phyloP scores from a whole-genome alignment of 495 filamentous ascomycete species.

The Hypomontagnella submonticulosa region DNA sequence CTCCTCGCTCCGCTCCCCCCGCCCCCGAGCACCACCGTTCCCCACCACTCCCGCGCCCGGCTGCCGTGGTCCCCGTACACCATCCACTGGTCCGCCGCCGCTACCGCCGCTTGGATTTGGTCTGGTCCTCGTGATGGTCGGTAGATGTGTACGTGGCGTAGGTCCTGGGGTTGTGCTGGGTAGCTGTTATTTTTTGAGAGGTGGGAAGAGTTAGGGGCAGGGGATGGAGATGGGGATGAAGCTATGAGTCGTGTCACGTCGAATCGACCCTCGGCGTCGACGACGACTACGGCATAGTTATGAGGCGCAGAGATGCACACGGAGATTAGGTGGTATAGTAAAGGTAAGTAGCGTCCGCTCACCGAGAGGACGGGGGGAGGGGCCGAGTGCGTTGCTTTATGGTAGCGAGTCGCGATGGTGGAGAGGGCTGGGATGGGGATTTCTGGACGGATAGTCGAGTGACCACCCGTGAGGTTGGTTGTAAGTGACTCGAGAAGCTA shows the following conservation, averaged over 20 bases:
- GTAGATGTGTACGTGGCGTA: constrained; percentile 57
- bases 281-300: constrained; percentile 68
- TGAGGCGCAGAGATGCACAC: constrained; percentile 66
- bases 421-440: constrained; percentile 58
- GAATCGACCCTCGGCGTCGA: constrained; percentile 78
- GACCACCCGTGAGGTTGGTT: constrained; percentile 47
- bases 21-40: constrained; percentile 58
- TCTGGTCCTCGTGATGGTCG: constrained; percentile 44
- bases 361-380: constrained; percentile 51
- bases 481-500: constrained; percentile 61
- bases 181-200: constrained; percentile 19
- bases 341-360: constrained; percentile 67
- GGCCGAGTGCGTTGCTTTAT: constrained; percentile 50
- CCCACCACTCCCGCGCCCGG: constrained; percentile 61
- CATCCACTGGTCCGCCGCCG: constrained; percentile 58
- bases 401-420: constrained; percentile 51
- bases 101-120: constrained; percentile 44
- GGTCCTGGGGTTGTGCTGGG: constrained; percentile 40
- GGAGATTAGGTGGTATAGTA: constrained; percentile 73
- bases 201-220: not conserved
- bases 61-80: constrained; percentile 57
- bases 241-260: constrained; percentile 65
- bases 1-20: constrained; percentile 34
- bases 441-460: constrained; percentile 25
- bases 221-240: constrained; percentile 41